A percentile compares a stretch with the other conserved stretches of the same genome.
These are phyloP conservation scores for Themeda triandra DNA, from an alignment of 176 grass and related monocot species.

Conservation along the genomic window DNA sequence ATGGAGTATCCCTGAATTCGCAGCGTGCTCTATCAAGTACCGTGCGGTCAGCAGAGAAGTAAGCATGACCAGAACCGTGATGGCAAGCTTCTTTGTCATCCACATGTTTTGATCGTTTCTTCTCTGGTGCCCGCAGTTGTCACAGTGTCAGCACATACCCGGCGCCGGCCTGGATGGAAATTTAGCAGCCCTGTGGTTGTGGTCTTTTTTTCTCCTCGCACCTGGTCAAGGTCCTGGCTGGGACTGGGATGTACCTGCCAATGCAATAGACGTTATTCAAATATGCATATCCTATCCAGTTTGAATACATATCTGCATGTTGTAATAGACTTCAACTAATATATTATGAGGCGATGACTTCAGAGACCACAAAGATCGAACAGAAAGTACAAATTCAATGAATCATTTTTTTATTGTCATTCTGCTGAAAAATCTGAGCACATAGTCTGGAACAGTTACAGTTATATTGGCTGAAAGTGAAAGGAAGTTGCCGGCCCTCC, in stretches of 20 bases:
- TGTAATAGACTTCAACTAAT: neutral
- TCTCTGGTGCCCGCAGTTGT: neutral
- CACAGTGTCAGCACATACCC: neutral
- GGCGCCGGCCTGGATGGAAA: neutral
- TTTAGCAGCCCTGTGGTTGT: neutral
- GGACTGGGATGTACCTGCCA: neutral
- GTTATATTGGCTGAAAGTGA: neutral
- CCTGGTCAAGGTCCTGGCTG: neutral
- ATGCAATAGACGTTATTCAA: neutral
- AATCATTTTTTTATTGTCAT: neutral
- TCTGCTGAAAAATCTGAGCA: neutral
- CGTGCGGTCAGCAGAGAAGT: constrained; percentile 58
- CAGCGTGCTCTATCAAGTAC: constrained; percentile 53
- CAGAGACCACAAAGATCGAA: neutral
- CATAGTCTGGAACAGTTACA: neutral
- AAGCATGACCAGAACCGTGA: constrained; percentile 35
- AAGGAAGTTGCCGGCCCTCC: neutral
- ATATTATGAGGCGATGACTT: neutral
- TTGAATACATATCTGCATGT: neutral
- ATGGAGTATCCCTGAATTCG: constrained; percentile 29
- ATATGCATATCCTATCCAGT: neutral
- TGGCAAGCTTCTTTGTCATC: constrained; percentile 52
- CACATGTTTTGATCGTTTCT: constrained; percentile 22
- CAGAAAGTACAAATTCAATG: neutral
- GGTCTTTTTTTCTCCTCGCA: neutral